These are phyloP conservation scores for Astragalus membranaceus DNA, from an alignment of 306 rosid genomes.

Conservation along the genomic window DNA sequence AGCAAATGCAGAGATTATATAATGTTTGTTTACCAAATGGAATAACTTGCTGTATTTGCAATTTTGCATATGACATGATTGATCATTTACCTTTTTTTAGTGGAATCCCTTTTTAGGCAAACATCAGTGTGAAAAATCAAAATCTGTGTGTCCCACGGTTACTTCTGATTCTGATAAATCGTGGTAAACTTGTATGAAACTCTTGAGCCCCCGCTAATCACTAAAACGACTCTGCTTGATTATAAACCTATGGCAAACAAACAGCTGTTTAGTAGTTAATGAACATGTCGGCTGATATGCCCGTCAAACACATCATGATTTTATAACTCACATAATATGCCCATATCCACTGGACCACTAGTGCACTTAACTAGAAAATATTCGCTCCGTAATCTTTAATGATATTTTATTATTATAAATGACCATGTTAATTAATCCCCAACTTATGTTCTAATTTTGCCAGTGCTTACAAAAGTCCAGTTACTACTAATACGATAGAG, in stretches of 20 bases:
- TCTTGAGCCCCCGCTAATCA: background rate
- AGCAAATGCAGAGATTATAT: background rate
- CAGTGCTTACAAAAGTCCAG: too few relatives aligned
- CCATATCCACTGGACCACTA: slow-evolving; percentile 32
- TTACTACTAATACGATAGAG: slow-evolving; percentile 1
- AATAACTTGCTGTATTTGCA: slow-evolving; percentile 12
- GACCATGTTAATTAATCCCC: background rate
- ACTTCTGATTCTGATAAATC: slow-evolving; percentile 19
- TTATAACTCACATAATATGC: slow-evolving; percentile 26
- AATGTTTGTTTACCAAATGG: background rate
- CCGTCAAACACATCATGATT: slow-evolving; percentile 50
- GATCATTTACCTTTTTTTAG: background rate
- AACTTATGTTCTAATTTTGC: background rate
- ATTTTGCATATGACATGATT: background rate
- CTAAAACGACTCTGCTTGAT: background rate
- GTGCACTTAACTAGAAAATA: slow-evolving; percentile 28
- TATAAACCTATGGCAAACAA: too few relatives aligned
- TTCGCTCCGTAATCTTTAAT: slow-evolving; percentile 25
- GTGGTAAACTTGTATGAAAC: background rate
- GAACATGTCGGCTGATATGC: slow-evolving; percentile 38
- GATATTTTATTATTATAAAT: background rate
- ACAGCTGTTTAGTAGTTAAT: slow-evolving; percentile 11
- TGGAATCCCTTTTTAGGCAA: slow-evolving; percentile 8
- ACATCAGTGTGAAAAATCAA: slow-evolving; percentile 12
- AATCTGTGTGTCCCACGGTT: background rate